phyloP scores from a whole-genome alignment of 345 rosid species.

The Balakata baccata region DNA sequence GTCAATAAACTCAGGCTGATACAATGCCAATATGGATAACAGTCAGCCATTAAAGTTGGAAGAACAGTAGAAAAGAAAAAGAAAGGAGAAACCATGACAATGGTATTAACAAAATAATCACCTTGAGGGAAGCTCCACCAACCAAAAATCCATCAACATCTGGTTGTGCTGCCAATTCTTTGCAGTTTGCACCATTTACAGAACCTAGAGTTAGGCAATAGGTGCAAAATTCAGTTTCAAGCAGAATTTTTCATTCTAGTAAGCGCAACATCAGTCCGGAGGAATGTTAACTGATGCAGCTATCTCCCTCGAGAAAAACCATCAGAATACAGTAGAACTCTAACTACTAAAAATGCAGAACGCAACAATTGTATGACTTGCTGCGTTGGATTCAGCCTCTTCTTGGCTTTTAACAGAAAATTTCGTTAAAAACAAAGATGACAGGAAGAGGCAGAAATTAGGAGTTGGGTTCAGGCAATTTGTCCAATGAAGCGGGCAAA shows the following conservation, averaged over 20 bases:
- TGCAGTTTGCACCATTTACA: slow-evolving; percentile 67
- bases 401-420: neutral
- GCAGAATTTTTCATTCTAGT: neutral
- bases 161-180: slow-evolving; percentile 52
- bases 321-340: neutral
- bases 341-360: neutral
- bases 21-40: neutral
- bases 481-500: too few species aligned
- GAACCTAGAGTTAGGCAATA: slow-evolving; percentile 38
- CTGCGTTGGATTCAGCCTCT: neutral
- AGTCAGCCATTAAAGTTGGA: neutral
- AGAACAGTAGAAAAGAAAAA: neutral
- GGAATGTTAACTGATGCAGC: neutral
- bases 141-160: slow-evolving; percentile 81
- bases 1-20: slow-evolving; percentile 61
- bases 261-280: neutral
- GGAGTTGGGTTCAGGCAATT: neutral
- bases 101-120: slow-evolving; percentile 6
- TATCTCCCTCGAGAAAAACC: neutral
- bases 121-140: slow-evolving; percentile 80
- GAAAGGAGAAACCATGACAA: neutral
- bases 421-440: neutral
- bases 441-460: neutral
- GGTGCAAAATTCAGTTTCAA: neutral
- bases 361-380: neutral